Base-by-base conservation (phyloP, 257 asterid species). In the Gentiana macrophylla region DNA sequence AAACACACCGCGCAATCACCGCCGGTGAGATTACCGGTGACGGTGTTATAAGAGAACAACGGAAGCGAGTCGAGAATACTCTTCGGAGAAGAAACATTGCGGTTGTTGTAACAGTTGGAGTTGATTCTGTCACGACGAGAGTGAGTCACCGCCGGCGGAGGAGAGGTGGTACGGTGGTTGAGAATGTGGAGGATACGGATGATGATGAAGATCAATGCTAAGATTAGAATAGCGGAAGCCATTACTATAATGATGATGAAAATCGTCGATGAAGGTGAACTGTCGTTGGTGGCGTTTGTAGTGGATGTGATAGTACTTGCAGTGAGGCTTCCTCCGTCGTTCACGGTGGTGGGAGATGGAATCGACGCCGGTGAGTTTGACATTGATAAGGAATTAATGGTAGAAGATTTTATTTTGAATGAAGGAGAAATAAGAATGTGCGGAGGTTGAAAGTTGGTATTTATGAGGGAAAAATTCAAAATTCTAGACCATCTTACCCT, bases 1-100 rank as follows among this genome's bases (percentile, higher is more conserved):
- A 91, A 48, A 32, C 98, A 91, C 2, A 91, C 98, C 0, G 98
- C 94, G 59, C 98, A 91, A 53, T 91, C 97, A 3, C 82, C 97
- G 7, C 84, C 87, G 63, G 81, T 47, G 15, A 81, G 72, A 66
- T 64, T 78, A 0, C 90, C 90, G 43, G 85, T 65, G 37, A 86
- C 79, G 0, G 93, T 76, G 2, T 83, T 72, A 62, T 83, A 86
- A 1, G 75, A 74, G 67, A 86, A 89, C 6, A 86, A 70, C 13
- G 97, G 97, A 3, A 89, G 83, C 6, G 83, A 64, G 8, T 89
- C 89, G 10, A 79, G 69, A 64, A 66, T 34, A 3, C 57, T 62
- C 37, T 50, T 44, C 46, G 46, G 46, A 3, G 69, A 12, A 53
- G 75, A 64, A 53, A 59, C 61, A 35, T 53, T 71, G 54, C 58